These are phyloP conservation scores for Curvularia verruculosa DNA, from an alignment of 2,329 filamentous ascomycete species.

Conservation along the genomic window DNA sequence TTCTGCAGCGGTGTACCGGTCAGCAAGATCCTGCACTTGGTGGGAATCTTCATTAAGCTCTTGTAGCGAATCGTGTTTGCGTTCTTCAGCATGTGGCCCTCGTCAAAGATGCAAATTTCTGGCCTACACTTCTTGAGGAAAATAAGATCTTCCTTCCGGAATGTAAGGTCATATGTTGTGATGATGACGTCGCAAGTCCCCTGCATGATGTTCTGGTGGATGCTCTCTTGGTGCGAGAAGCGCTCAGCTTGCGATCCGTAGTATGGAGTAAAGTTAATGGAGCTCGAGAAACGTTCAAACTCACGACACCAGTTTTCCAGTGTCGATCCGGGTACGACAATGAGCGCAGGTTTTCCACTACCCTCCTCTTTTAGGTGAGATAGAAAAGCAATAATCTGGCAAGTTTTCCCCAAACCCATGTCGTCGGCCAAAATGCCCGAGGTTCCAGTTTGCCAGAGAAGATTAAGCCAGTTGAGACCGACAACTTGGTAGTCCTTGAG, in stretches of 20 bases:
- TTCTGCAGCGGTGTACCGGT: conserved; percentile 93
- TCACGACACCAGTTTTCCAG: conserved; percentile 95
- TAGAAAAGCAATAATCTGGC: conserved; percentile 91
- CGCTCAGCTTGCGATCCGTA: conserved; percentile 73
- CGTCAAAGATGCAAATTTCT: conserved; percentile 79
- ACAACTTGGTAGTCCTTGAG: conserved; percentile 96
- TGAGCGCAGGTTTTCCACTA: conserved; percentile 74
- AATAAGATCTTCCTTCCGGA: conserved; percentile 64
- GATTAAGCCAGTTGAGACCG: conserved; percentile 89
- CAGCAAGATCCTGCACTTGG: conserved; percentile 84
- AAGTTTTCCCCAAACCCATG: conserved; percentile 95
- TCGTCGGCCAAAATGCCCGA: conserved; percentile 95
- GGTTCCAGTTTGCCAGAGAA: conserved; percentile 78
- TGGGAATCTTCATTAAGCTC: conserved; percentile 76
- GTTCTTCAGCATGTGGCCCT: conserved; percentile 93
- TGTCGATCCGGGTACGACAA: conserved; percentile 91
- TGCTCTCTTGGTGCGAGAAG: conserved; percentile 68
- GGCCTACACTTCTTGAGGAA: conserved; percentile 66
- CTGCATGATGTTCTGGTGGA: conserved; percentile 67
- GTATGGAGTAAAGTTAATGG: conserved; percentile 73
- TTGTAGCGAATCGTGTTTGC: conserved; percentile 80
- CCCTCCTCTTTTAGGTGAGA: conserved; percentile 77
- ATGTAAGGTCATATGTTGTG: conserved; percentile 72
- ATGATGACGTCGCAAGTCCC: conserved; percentile 68
- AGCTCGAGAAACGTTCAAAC: conserved; percentile 84